phyloP scores from a whole-genome alignment of 352 stramenopile genomes.

The Labyrinthula sp. region DNA sequence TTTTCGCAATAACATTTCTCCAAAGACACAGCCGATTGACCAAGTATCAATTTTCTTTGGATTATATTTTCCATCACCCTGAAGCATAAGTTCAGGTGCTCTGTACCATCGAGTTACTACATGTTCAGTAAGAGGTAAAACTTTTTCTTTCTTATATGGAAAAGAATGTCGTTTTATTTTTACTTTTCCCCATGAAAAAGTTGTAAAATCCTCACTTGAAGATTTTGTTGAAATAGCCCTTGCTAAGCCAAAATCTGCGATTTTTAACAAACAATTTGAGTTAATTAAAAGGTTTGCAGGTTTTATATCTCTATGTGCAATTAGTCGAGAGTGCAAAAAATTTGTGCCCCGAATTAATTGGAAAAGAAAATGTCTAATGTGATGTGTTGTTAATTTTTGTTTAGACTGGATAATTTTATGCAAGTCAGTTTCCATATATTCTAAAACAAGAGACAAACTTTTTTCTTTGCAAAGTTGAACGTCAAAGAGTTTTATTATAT shows the following conservation, averaged over 20 bases:
- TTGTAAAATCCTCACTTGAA: conserved; percentile 3
- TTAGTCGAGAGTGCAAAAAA: conserved; percentile 65
- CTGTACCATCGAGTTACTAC: conserved; percentile 71
- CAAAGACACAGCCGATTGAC: conserved; percentile 95
- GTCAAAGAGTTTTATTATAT: conserved; percentile 58
- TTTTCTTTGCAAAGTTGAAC: conserved; percentile 61
- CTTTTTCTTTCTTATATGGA: background rate
- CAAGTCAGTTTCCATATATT: conserved; percentile 76
- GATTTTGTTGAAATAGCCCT: conserved; percentile 34
- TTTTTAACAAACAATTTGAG: conserved; percentile 64
- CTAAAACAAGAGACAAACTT: conserved; percentile 80
- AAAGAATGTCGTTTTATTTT: background rate
- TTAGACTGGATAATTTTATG: conserved; percentile 56
- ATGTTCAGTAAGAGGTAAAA: conserved; percentile 51
- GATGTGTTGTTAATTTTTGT: conserved; percentile 34
- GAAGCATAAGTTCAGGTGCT: conserved; percentile 65
- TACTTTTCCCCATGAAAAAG: background rate
- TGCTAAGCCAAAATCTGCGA: conserved; percentile 76
- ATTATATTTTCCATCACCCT: conserved; percentile 38
- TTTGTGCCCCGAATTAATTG: conserved; percentile 66
- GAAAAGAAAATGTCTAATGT: conserved; percentile 65
- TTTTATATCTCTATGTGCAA: conserved; percentile 23
- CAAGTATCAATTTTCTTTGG: conserved; percentile 86
- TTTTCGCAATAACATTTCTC: conserved; percentile 85
- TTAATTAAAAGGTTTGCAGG: conserved; percentile 41